phyloP scores from a whole-genome alignment of 2,329 filamentous ascomycete species.

The Dryadomyces sulphureus region DNA sequence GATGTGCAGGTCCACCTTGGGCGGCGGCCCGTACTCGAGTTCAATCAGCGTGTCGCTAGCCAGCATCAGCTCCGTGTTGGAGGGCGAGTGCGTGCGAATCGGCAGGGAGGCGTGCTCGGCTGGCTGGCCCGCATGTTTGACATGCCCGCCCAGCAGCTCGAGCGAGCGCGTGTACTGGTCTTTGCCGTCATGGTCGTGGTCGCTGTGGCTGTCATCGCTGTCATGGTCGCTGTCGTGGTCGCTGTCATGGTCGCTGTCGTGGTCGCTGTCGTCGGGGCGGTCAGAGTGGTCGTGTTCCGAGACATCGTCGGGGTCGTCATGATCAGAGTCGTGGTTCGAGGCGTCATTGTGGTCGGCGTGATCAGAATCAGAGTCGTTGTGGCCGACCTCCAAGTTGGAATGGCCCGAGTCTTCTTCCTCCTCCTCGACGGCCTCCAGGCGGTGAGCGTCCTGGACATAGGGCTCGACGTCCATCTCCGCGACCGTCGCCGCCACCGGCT shows the following conservation, averaged over 20 bases:
- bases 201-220: neutral
- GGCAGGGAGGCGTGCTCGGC: conserved; percentile 2
- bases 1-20: conserved; percentile 11
- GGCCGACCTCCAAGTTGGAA: no score
- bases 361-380: no score
- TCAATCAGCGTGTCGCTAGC: conserved; percentile 15
- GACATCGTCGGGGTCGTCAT: no score
- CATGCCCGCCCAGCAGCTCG: conserved; percentile 3
- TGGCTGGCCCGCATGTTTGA: neutral
- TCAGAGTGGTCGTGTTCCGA: neutral
- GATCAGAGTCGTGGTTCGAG: no score
- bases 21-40: conserved; percentile 8
- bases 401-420: neutral
- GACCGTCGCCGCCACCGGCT: conserved; percentile 8
- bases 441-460: no score
- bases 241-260: neutral
- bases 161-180: conserved; percentile 11
- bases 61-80: conserved; percentile 3
- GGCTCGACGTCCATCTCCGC: no score
- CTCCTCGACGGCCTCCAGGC: no score
- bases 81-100: neutral
- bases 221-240: neutral
- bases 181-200: conserved; percentile 1
- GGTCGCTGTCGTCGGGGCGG: neutral
- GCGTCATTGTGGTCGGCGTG: no score